Evolutionary conservation across 1,284 basidiomycete species (phyloP), one percentile per base, ranked within the genome.

Genomic region (Pyrrhoderma noxium): DNA sequence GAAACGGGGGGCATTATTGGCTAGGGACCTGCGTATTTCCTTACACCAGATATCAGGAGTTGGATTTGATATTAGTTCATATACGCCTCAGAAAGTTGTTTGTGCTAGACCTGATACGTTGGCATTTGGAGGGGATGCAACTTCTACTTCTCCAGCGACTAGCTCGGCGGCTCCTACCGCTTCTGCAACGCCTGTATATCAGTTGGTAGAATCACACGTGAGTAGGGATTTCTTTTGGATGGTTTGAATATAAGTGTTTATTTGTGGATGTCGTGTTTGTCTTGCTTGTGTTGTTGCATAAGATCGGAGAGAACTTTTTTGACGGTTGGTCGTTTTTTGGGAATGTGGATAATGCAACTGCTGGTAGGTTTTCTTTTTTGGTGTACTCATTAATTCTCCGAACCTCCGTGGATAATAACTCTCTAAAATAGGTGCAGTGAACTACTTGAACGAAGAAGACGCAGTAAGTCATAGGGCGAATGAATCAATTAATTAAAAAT

Each of bases 251-350:
- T n/a, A n/a, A n/a, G n/a, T n/a, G n/a, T n/a, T n/a, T n/a, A n/a
- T n/a, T n/a, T n/a, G n/a, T n/a, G n/a, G n/a, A n/a, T n/a, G n/a
- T n/a, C n/a, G n/a, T n/a, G n/a, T n/a, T n/a, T n/a, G 3, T 43
- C 36, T n/a, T 21, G 36, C 35, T 39, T 19, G 11, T 39, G 4
- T 19, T 13, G 23, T 35, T 22, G 25, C 21, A 8, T 39, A 19
- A 85, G 80, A 64, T 74, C 56, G 86, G 86, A 9, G 68, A 67
- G 45, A 70, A 69, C 42, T 94, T 93, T 71, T 94, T 93, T 59
- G 70, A 85, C 62, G 81, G 81, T 48, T 94, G 86, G 85, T 63
- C 76, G 58, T 94, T 93, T 66, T 89, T 76, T 67, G 75, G 72
- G 13, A 70, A 61, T 47, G 59, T 70, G 1, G 93, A 95, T 31